phyloP scores from a whole-genome alignment of 2,329 filamentous ascomycete species.

The Exophiala bonariae region DNA sequence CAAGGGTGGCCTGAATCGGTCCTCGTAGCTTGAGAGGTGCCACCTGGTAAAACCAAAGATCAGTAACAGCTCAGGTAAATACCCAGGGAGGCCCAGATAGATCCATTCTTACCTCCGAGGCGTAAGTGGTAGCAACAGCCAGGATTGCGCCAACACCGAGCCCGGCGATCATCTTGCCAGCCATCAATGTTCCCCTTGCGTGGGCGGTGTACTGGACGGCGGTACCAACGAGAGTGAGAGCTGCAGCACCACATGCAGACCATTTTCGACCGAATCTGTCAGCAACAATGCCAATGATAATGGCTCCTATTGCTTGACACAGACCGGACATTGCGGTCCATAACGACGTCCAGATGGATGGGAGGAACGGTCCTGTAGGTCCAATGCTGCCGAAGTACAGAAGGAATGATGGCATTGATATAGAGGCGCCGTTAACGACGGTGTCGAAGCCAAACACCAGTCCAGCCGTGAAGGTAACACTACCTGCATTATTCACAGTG shows the following conservation, averaged over 20 bases:
- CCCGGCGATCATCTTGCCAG: not conserved
- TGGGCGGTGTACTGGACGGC: not conserved
- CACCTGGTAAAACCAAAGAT: not conserved
- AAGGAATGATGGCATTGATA: constrained; percentile 1
- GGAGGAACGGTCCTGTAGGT: not conserved
- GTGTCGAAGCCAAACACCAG: not conserved
- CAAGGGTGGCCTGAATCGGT: not conserved
- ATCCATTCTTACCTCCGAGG: not conserved
- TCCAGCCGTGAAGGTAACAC: not conserved
- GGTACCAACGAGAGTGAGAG: not conserved
- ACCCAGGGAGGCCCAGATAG: no score
- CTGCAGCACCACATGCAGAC: not conserved
- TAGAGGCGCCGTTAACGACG: not conserved
- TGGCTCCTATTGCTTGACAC: not conserved
- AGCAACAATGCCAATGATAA: not conserved
- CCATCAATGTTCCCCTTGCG: not conserved
- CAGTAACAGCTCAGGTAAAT: no score
- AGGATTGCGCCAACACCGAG: not conserved
- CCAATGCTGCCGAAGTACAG: not conserved
- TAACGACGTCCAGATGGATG: not conserved
- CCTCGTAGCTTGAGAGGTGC: not conserved
- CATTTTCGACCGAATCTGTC: not conserved
- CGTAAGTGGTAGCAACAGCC: not conserved
- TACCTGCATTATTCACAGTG: not conserved
- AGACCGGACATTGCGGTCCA: not conserved